Evolutionary conservation across 2,329 filamentous ascomycete genomes (phyloP).

Genomic region (Exophiala phaeomuriformis): DNA sequence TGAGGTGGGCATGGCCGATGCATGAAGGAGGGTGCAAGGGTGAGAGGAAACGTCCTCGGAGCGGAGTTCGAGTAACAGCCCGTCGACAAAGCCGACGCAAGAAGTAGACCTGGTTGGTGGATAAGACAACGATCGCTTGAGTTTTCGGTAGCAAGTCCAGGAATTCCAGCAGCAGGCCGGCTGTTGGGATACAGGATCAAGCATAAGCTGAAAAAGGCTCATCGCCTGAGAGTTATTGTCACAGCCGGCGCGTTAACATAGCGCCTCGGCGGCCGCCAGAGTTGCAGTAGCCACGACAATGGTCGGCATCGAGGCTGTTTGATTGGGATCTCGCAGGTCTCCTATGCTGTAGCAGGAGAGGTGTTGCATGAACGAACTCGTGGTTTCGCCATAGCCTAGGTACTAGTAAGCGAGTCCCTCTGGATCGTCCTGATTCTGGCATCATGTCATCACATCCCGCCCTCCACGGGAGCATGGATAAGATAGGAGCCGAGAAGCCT

Average conservation of each 20-base stretch:
- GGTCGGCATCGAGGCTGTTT: neutral
- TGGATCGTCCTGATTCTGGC: neutral
- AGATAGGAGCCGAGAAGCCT: neutral
- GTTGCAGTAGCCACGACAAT: constrained; percentile 11
- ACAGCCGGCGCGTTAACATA: neutral
- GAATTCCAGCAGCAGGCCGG: constrained; percentile 3
- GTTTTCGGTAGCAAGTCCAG: constrained; percentile 1
- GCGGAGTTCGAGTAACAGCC: constrained; percentile 1
- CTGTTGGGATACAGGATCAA: neutral
- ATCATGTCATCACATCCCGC: neutral
- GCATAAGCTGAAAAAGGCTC: neutral
- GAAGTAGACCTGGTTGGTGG: neutral
- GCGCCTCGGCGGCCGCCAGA: neutral
- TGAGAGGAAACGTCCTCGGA: neutral
- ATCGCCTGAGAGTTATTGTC: neutral
- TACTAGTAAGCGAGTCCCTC: constrained; percentile 9
- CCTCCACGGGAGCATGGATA: neutral
- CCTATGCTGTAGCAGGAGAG: constrained; percentile 14
- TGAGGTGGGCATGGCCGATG: constrained; percentile 8
- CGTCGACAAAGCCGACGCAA: neutral
- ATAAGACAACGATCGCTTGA: constrained; percentile 16
- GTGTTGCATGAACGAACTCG: constrained; percentile 11
- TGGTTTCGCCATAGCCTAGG: constrained; percentile 7
- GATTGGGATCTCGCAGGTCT: neutral
- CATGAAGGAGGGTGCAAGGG: constrained; percentile 3